Percentiles rank a stretch among this genome's conserved stretches.
These are phyloP conservation scores for Apiotrichum siamense DNA, from an alignment of 1,284 basidiomycete species.

Conservation along the genomic window DNA sequence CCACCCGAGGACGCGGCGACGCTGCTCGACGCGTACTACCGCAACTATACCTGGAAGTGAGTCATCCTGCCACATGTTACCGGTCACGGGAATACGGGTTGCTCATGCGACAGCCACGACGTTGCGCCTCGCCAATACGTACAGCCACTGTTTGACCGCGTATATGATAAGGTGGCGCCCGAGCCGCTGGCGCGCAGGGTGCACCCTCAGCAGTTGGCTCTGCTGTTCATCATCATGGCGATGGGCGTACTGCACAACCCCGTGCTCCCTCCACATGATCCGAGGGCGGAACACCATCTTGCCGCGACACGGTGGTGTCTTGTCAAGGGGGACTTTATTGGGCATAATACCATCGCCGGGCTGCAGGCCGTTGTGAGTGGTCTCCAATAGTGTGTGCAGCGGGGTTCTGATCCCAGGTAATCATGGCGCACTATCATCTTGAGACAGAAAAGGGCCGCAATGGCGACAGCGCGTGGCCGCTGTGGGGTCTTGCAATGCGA, in stretches of 20 bases:
- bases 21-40: constrained; percentile 30
- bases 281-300: constrained; percentile 30
- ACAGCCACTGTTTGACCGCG: constrained; percentile 24
- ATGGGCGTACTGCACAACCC: constrained; percentile 38
- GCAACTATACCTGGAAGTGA: constrained; percentile 33
- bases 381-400: not conserved
- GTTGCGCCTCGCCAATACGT: constrained; percentile 25
- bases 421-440: constrained; percentile 18
- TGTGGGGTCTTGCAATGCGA: constrained; percentile 39
- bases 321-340: constrained; percentile 34
- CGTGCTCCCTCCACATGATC: constrained; percentile 34
- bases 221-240: constrained; percentile 35
- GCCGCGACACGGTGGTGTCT: constrained; percentile 30
- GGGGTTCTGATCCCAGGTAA: not conserved
- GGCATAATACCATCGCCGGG: constrained; percentile 34
- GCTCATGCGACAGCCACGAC: constrained; percentile 22
- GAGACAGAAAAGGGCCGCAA: constrained; percentile 32
- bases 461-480: constrained; percentile 37
- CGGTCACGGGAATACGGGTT: no score
- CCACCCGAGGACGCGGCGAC: constrained; percentile 24
- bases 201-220: constrained; percentile 33
- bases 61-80: constrained; percentile 1
- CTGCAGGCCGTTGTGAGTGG: constrained; percentile 25
- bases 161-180: constrained; percentile 8
- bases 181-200: not conserved